A percentile compares a stretch with the other conserved stretches of the same genome.
Evolutionary conservation across 2,329 filamentous ascomycete genomes (phyloP).

Genomic region (Ophiostoma novo-ulmi): DNA sequence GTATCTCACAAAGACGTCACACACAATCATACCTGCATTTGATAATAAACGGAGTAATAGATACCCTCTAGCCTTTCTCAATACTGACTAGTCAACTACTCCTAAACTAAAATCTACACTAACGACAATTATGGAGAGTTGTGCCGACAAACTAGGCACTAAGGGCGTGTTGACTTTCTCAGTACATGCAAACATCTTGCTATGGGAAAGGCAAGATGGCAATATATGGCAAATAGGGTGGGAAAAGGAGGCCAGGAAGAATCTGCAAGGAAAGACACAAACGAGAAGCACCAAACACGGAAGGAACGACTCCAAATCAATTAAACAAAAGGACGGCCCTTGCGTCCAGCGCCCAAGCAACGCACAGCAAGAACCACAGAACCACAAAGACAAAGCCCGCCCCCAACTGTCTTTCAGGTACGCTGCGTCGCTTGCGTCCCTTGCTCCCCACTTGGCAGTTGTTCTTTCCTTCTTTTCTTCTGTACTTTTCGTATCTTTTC

Average conservation of each 20-base stretch:
- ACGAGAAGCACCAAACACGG: not conserved
- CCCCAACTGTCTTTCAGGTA: slow-evolving; percentile 12
- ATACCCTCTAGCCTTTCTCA: not conserved
- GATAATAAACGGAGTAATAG: not conserved
- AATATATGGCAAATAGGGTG: too few species aligned
- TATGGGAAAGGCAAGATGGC: too few species aligned
- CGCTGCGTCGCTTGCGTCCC: not conserved
- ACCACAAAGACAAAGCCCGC: not conserved
- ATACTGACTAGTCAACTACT: not conserved
- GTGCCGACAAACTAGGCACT: not conserved
- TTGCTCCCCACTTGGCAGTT: not conserved
- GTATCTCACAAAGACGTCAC: not conserved
- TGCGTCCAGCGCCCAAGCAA: slow-evolving; percentile 1
- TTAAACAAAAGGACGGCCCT: slow-evolving; percentile 2
- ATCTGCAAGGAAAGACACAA: not conserved
- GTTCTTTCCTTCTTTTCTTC: not conserved
- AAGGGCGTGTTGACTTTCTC: too few species aligned
- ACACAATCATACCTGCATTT: not conserved
- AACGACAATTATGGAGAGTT: not conserved
- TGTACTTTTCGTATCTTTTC: not conserved
- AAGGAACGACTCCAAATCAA: not conserved
- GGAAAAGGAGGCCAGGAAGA: too few species aligned
- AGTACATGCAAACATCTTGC: too few species aligned
- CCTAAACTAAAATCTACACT: not conserved
- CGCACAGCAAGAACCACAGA: not conserved